Evolutionary conservation across 176 grass and related monocot genomes (phyloP).

Genomic region (Puccinellia tenuiflora): DNA sequence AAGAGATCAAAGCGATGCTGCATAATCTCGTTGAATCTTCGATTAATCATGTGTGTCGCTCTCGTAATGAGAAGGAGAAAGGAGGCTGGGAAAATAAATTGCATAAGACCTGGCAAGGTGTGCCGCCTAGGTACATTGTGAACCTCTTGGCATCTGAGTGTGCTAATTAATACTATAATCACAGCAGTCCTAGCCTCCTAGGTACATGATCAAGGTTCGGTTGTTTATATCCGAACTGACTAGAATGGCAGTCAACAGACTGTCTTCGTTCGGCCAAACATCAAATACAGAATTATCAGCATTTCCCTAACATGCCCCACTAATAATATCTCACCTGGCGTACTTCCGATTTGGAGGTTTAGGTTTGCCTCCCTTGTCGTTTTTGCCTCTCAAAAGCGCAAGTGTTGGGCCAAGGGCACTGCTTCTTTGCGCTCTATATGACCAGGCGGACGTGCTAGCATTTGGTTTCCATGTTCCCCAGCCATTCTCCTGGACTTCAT

Average conservation of each 20-base stretch:
- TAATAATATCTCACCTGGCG: neutral
- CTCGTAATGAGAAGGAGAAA: too few relatives aligned
- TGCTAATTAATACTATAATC: too few relatives aligned
- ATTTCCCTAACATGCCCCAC: neutral
- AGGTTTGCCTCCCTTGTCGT: constrained; percentile 17
- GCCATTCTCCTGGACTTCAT: constrained; percentile 49
- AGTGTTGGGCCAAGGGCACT: constrained; percentile 76
- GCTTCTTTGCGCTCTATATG: constrained; percentile 64
- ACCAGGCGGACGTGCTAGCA: constrained; percentile 57
- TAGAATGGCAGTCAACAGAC: neutral
- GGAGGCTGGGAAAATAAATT: too few relatives aligned
- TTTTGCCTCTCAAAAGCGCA: constrained; percentile 55
- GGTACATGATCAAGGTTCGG: neutral
- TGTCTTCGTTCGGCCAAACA: neutral
- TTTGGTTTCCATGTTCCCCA: constrained; percentile 56
- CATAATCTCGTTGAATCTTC: too few relatives aligned
- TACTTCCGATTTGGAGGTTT: constrained; percentile 23
- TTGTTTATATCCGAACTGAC: neutral
- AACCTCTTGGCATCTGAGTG: too few relatives aligned
- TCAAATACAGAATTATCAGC: neutral
- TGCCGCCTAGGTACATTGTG: too few relatives aligned
- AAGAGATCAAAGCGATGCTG: too few relatives aligned
- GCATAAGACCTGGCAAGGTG: too few relatives aligned
- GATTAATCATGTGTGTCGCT: too few relatives aligned
- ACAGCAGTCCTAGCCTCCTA: too few relatives aligned